Percentiles rank a stretch among this genome's conserved stretches.
These are phyloP conservation scores for Neurospora sp. DNA, from an alignment of 495 filamentous ascomycete species.

Conservation along the genomic window DNA sequence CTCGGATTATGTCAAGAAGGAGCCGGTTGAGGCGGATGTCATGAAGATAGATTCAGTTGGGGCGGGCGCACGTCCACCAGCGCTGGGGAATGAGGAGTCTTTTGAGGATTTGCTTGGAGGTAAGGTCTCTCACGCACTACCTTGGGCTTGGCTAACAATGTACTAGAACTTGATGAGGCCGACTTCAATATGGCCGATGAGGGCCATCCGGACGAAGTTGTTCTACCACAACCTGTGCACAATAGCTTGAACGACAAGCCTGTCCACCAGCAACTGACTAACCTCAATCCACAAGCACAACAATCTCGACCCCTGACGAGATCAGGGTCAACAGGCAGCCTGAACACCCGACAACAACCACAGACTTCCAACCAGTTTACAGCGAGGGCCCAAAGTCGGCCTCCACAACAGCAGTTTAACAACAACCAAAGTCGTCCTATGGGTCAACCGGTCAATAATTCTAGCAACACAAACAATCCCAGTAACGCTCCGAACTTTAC, in stretches of 20 bases:
- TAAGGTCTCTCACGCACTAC: constrained; percentile 21
- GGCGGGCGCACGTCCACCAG: constrained; percentile 11
- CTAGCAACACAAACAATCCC: constrained; percentile 12
- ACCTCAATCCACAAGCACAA: constrained; percentile 24
- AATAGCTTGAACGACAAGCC: not conserved
- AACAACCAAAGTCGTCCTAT: constrained; percentile 14
- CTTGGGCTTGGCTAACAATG: constrained; percentile 3
- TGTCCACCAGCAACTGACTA: constrained; percentile 1
- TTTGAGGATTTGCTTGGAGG: constrained; percentile 64
- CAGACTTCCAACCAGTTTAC: constrained; percentile 28
- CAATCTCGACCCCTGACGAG: constrained; percentile 21
- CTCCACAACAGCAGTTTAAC: constrained; percentile 19
- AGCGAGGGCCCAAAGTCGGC: constrained; percentile 4
- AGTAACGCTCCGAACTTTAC: constrained; percentile 21
- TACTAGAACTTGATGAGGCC: constrained; percentile 57
- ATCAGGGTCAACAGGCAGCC: constrained; percentile 16
- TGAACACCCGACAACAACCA: constrained; percentile 19
- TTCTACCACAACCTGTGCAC: constrained; percentile 17
- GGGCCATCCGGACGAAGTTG: constrained; percentile 56
- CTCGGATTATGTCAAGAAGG: constrained; percentile 56
- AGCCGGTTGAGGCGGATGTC: constrained; percentile 27
- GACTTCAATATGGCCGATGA: constrained; percentile 54
- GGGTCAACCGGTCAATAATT: constrained; percentile 5
- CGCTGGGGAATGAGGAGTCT: constrained; percentile 20
- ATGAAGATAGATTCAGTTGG: not conserved